Base-by-base conservation (phyloP, 164 flowering plant genomes). In the Berberis thunbergii region DNA sequence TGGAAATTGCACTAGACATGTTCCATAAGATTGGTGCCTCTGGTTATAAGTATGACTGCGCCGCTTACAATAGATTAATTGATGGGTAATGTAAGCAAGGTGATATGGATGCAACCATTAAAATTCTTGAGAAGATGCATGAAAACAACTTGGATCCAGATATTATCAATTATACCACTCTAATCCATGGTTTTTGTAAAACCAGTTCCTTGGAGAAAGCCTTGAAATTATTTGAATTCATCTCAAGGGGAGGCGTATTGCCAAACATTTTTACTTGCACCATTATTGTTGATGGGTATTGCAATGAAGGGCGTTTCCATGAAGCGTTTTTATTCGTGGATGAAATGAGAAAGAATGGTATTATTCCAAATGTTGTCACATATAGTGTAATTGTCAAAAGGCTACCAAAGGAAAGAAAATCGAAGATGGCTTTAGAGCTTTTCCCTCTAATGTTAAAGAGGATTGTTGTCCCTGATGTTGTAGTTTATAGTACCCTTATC, bases 381-480 rank as follows among this genome's bases (percentile, higher is more conserved):
- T 87, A 76, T 65, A 73, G 58, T 71, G 59, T 69, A 59, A 45
- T 84, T 54, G 73, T 86, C 43, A 70, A 75, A 38, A 57, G 70
- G 58, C 67, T 84, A 43, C 80, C 84, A 75, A 76, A 76, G 67
- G 75, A 69, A 62, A 45, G 68, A 54, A 74, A 75, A 49, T 40
- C 75, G 9, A 66, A 75, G 57, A 66, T 54, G 61, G 86, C 82
- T 54, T 69, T 59, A 69, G 80, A 77, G 44, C 45, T 84, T 38
- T 71, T 86, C n/a, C 70, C 82, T n/a, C 40, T 57, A n/a, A 81
- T 87, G 91, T 71, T 81, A 41, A 75, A 81, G 74, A 78, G 76
- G 53, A 75, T 74, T 60, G 61, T 76, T 48, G 69, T 77, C 61
- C 86, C 86, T 7, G 71, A 69, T 66, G 75, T 73, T 74, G 76